Evolutionary conservation across 2,329 filamentous ascomycete species (phyloP), one percentile per base, ranked within the genome.

Genomic region (Incumbomyces lentus): DNA sequence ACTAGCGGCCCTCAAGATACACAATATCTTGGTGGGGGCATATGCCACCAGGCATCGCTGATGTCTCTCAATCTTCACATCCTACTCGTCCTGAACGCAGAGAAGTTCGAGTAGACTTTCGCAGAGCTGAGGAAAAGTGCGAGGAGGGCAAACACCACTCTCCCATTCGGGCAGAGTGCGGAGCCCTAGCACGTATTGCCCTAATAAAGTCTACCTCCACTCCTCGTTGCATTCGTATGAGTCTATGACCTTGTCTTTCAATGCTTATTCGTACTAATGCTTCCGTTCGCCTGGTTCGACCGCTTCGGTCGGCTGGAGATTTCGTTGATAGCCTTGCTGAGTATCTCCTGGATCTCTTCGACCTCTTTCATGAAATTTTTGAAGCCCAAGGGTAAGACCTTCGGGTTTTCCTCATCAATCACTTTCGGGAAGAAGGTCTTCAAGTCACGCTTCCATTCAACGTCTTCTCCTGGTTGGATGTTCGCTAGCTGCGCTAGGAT

Each of bases 401-500:
- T 49, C 14, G 17, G 40, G 42, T 17, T 52, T 14, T 46, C 34
- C 18, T 44, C 38, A 29, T 53, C 51, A 13, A 49, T 48, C 17
- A 50, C 50, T 26, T 55, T 40, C 2, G 61, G 62, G 48, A 69
- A 68, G 52, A 68, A 67, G 0, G 61, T 62, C 14, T 58, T 49
- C 10, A 64, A 47, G 3, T 51, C 60, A 19, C 58, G 59, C 18
- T 37, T 57, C 58, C 61, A 68, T 6, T 50, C 56, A 30, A 64
- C 60, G 2, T 60, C 52, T 44, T 65, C 57, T 13, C 65, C 65
- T 17, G 62, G 52, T 35, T 55, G 47, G 43, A 64, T 52, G 29
- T 60, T 64, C 14, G 58, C 63, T 46, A 64, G 62, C 33, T 64
- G 52, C 19, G 61, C 64, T 22, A 69, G 59, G 19, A 64, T 38